Base-by-base conservation (phyloP, 129 eudicot genomes). In the Sambucus nigra region DNA sequence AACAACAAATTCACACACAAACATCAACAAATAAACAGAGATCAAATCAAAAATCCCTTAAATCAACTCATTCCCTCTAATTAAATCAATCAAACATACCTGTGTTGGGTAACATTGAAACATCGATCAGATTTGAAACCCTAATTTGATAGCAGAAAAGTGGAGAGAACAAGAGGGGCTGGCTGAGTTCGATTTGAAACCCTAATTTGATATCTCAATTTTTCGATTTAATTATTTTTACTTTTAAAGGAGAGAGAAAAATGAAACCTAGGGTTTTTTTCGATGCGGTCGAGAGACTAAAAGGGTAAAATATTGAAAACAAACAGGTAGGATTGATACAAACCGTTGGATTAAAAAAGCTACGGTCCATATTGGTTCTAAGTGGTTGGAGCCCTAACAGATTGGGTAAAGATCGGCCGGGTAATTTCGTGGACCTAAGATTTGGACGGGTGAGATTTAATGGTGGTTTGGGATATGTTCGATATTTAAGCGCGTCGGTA, bases 161-260 rank as follows among this genome's bases (percentile, higher is more conserved):
- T 33, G 54, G 50, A 63, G 51, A 63, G 73, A 69, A 71, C 83
- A 64, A 63, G 40, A 12, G 41, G 19, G 18, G 29, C n/a, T 7
- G 25, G 51, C 40, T 29, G 29, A 53, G 59, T 62, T 51, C 55
- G 78, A 80, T 75, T 75, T 53, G 82, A 70, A 80, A 80, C 77
- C 88, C 88, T 76, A 80, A 76, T 76, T 75, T 61, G 46, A 67
- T 68, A 33, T 39, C 59, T 44, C 64, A 57, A 59, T 47, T 73
- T 72, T 45, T 25, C 40, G 41, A 32, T 35, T 38, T 56, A 7
- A 14, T 51, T 16, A n/a, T 25, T 58, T 44, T 63, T 13, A 40
- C 16, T 57, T 58, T 71, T 42, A 39, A 50, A 22, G 28, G 40
- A 24, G 63, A 40, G 63, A 40, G 51, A 39, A 13, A 14, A 38